Conservation (phyloP, 495 filamentous ascomycete genomes). For the Aspergillus bridgeri region DNA sequence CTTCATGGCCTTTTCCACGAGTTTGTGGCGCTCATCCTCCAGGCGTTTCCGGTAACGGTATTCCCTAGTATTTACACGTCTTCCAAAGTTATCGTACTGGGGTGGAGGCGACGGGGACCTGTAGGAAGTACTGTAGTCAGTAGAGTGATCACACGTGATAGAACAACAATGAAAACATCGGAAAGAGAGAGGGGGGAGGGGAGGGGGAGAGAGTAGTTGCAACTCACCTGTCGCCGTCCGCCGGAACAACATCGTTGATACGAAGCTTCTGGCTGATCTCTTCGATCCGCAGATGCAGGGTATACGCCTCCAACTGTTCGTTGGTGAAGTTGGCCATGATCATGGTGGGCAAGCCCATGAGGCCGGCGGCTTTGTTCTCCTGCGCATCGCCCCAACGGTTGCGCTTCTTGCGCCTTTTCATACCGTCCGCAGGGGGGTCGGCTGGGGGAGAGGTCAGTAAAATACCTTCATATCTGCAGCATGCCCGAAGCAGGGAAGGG, state of each 20-base stretch:
- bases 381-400: constrained; percentile 96
- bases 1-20: constrained; percentile 97
- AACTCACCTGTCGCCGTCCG: constrained; percentile 85
- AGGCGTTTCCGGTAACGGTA: constrained; percentile 95
- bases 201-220: not conserved
- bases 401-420: constrained; percentile 87
- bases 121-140: constrained; percentile 19
- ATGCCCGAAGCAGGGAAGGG: not conserved
- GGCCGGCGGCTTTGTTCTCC: constrained; percentile 95
- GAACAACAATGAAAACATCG: not conserved
- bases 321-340: constrained; percentile 96
- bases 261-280: constrained; percentile 98
- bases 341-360: constrained; percentile 95
- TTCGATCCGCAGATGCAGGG: constrained; percentile 89
- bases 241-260: constrained; percentile 96
- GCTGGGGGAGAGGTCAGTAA: constrained; percentile 26
- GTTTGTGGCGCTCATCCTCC: constrained; percentile 96
- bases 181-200: not conserved
- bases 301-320: constrained; percentile 96
- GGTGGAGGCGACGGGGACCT: constrained; percentile 95
- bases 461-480: not conserved
- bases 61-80: constrained; percentile 97
- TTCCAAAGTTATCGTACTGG: constrained; percentile 97
- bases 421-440: constrained; percentile 62
- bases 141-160: not conserved